Evolutionary conservation across 1,284 basidiomycete species (phyloP), one percentile per base, ranked within the genome.

Genomic region (Xerocomus minutiporus): DNA sequence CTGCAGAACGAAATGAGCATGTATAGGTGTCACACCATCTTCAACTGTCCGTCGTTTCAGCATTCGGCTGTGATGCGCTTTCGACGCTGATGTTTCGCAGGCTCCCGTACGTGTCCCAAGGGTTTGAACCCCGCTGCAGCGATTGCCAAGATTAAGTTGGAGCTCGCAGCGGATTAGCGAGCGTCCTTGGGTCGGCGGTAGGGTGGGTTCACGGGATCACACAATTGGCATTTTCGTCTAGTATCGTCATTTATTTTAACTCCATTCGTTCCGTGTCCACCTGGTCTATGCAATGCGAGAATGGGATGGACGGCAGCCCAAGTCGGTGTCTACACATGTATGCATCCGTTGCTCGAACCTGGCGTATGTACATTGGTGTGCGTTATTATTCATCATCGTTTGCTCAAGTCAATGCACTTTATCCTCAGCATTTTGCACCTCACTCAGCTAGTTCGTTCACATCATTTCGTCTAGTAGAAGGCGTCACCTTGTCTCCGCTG

Each of bases 1-100:
- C 79, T 99, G 60, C 91, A 98, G 76, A 99, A 98, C 75, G 88
- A 92, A 63, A 82, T 97, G 80, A 94, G 91, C 65, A 74, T 97
- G 68, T 97, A 95, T 78, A 80, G 88, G 48, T 93, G 91, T 77
- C 91, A 93, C 73, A 97, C 94, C 53, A 97, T 97, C 74, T 95
- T 97, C 80, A 97, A 97, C 78, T 92, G 92, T 85, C 51, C 56
- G 83, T 73, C 39, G 17, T 15, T 35, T 2, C 26, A 54, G 39
- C 9, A 11, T 28, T 49, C 8, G 36, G 42, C 43, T 29, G 1
- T 13, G 3, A 2, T 7, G 1, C 15, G 2, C 31, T 29, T 28
- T 17, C 29, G 42, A 43, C 26, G 61, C 36, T 50, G 29, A 51
- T 1, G 4, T 40, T 42, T 50, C 4, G 48, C 5, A 89, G 86